Percentiles rank a stretch among this genome's conserved stretches.
These are phyloP conservation scores for Russula brevipes DNA, from an alignment of 768 basidiomycete genomes.

Conservation along the genomic window DNA sequence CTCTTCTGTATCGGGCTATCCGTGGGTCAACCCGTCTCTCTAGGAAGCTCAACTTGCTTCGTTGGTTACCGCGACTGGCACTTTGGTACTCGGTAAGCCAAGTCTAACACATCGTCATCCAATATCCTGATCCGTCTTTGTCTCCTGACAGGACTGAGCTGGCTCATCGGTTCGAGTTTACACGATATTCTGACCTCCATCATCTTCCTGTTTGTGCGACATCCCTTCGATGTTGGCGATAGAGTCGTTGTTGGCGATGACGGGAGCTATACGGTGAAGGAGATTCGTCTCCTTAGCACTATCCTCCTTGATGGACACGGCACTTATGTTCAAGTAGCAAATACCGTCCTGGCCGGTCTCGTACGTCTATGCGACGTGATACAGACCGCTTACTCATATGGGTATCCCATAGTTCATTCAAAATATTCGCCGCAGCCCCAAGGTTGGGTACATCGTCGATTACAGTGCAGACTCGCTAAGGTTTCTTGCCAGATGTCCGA, in stretches of 20 bases:
- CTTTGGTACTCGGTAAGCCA: slow-evolving; percentile 44
- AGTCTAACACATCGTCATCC: neutral
- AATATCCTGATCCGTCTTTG: neutral
- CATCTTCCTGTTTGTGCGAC: slow-evolving; percentile 88
- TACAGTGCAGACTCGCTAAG: slow-evolving; percentile 5
- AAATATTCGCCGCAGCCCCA: slow-evolving; percentile 67
- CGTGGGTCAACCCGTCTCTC: slow-evolving; percentile 7
- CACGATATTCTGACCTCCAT: slow-evolving; percentile 80
- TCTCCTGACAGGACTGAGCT: slow-evolving; percentile 54
- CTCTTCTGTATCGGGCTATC: slow-evolving; percentile 14
- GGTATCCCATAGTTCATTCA: slow-evolving; percentile 49
- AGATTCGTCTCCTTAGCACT: slow-evolving; percentile 79
- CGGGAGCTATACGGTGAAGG: slow-evolving; percentile 71
- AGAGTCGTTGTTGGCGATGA: slow-evolving; percentile 46
- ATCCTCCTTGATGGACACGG: slow-evolving; percentile 59
- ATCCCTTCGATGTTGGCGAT: slow-evolving; percentile 81
- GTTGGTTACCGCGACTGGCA: slow-evolving; percentile 72
- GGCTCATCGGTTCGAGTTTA: slow-evolving; percentile 79
- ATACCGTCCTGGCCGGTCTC: slow-evolving; percentile 52
- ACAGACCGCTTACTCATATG: neutral
- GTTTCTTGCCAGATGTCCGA: slow-evolving; percentile 55
- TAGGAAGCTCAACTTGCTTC: slow-evolving; percentile 71
- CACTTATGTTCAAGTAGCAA: slow-evolving; percentile 66
- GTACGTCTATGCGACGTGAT: slow-evolving; percentile 32
- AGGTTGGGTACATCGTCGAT: slow-evolving; percentile 36